Evolutionary conservation across 257 asterid genomes (phyloP).

Genomic region (Rubia yunnanensis): DNA sequence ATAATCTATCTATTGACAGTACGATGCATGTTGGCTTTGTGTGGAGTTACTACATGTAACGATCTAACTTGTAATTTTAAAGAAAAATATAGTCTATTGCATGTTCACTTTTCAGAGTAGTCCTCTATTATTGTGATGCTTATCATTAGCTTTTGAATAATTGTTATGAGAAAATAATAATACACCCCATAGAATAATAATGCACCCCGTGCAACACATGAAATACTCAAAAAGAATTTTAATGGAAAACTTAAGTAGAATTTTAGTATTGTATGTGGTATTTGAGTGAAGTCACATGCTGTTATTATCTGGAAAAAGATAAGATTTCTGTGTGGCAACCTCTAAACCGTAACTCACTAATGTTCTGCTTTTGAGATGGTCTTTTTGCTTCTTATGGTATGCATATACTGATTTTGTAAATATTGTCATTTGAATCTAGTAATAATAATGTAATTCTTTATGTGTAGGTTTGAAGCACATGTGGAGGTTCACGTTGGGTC

Average conservation of each 20-base stretch:
- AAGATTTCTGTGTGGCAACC: no score
- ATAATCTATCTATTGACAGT: neutral
- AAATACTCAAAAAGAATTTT: neutral
- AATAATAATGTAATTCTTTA: slow-evolving; percentile 13
- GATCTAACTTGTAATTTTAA: neutral
- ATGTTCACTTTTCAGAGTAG: neutral
- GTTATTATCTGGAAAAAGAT: no score
- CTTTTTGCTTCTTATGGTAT: neutral
- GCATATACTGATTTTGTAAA: neutral
- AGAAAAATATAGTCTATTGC: neutral
- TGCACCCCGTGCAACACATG: no score
- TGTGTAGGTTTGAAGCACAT: slow-evolving; percentile 91
- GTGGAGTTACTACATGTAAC: neutral
- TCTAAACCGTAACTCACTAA: neutral
- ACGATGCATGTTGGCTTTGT: neutral
- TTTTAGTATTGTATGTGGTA: neutral
- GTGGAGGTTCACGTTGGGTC: slow-evolving; percentile 99
- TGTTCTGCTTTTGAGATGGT: neutral
- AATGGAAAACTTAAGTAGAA: neutral
- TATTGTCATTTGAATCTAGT: neutral
- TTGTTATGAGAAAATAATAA: neutral
- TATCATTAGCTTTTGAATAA: neutral
- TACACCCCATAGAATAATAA: no score
- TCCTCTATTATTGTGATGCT: neutral
- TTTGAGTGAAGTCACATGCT: neutral